Conservation (phyloP, 352 stramenopile species). For the Sclerospora graminicola region DNA sequence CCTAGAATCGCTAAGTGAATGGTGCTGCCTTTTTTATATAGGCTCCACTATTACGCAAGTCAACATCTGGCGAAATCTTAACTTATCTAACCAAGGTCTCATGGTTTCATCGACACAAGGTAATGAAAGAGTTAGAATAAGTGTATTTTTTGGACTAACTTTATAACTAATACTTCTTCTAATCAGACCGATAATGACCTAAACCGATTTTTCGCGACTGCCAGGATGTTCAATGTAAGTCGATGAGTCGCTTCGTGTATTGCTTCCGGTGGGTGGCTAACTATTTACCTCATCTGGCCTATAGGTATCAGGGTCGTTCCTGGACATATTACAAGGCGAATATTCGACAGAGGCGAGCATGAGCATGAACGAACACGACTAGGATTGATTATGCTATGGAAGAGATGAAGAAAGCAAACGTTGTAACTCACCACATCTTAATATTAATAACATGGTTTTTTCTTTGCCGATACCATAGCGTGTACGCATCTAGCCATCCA, state of each 20-base stretch:
- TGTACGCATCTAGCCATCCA: too few species aligned
- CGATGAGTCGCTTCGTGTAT: neutral
- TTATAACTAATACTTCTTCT: too few species aligned
- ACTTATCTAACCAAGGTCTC: slow-evolving; percentile 21
- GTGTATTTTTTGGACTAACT: too few species aligned
- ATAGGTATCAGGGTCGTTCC: slow-evolving; percentile 31
- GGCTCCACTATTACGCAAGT: slow-evolving; percentile 12
- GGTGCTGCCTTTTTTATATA: too few species aligned
- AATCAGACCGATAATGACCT: slow-evolving; percentile 26
- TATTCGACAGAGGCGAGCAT: slow-evolving; percentile 40
- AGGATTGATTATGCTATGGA: neutral
- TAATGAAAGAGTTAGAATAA: slow-evolving; percentile 5
- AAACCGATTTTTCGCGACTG: slow-evolving; percentile 23
- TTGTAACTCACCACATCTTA: too few species aligned
- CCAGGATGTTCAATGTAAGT: slow-evolving; percentile 25
- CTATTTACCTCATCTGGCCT: neutral
- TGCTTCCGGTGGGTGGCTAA: neutral
- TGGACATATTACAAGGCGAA: slow-evolving; percentile 28
- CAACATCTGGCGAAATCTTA: slow-evolving; percentile 21
- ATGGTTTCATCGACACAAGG: slow-evolving; percentile 31
- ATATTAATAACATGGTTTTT: too few species aligned
- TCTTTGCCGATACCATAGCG: too few species aligned
- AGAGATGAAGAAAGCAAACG: too few species aligned
- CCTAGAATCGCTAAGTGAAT: neutral
- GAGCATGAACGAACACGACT: slow-evolving; percentile 32